phyloP scores from a whole-genome alignment of 768 basidiomycete genomes.

The Erythrobasidium yunnanense region DNA sequence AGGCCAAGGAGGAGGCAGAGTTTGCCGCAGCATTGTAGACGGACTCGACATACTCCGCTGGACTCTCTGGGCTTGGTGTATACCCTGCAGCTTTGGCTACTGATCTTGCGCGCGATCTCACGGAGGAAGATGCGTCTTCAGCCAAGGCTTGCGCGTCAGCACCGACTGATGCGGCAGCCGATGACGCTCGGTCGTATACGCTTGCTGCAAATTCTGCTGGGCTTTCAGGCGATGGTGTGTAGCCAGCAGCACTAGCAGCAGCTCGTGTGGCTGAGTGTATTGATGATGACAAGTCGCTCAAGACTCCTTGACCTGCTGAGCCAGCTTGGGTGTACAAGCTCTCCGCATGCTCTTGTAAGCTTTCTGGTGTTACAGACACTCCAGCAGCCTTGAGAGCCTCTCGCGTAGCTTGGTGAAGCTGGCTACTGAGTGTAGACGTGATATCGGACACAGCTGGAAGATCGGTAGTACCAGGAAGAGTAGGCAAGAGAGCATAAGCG shows the following conservation, averaged over 20 bases:
- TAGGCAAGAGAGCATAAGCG: constrained; percentile 12
- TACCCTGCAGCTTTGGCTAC: not conserved
- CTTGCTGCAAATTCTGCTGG: not conserved
- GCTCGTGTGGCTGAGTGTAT: not conserved
- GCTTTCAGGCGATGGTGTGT: not conserved
- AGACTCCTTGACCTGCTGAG: not conserved
- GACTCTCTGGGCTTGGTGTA: constrained; percentile 6
- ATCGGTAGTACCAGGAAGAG: constrained; percentile 5
- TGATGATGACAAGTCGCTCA: not conserved
- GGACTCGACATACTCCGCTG: constrained; percentile 15
- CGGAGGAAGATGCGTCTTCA: no score
- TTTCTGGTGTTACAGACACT: not conserved
- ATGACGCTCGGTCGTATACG: not conserved
- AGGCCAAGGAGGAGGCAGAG: no score
- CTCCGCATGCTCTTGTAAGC: not conserved
- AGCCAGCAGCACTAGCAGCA: constrained; percentile 3
- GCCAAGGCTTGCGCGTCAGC: constrained; percentile 6
- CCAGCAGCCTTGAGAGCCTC: constrained; percentile 5
- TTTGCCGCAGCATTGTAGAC: no score
- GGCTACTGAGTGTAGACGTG: not conserved
- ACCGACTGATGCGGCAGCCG: constrained; percentile 1
- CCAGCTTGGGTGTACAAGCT: not conserved
- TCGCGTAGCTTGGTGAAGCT: constrained; percentile 15
- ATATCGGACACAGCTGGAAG: constrained; percentile 17
- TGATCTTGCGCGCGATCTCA: no score